Base-by-base conservation (phyloP, 768 basidiomycete genomes). In the Boletus speciosus region DNA sequence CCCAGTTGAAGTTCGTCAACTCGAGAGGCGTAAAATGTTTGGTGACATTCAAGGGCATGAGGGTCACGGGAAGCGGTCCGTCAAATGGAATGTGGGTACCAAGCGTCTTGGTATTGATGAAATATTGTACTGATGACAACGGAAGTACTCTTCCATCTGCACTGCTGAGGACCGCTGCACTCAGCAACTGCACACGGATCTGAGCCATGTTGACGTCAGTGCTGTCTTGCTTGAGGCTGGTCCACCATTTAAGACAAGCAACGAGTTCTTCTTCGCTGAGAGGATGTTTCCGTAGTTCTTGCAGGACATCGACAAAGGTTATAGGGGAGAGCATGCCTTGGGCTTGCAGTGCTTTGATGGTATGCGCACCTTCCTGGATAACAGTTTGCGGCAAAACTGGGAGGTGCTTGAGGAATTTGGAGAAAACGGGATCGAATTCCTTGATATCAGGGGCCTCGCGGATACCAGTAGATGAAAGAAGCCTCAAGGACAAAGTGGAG, bases 191-290 rank as follows among this genome's bases (percentile, higher is more conserved):
- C 3, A 65, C 75, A 58, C 77, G 85, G 56, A 77, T 77, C 19
- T 75, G 73, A 14, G 71, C 56, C 45, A 81, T 70, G n/a, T 76
- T 69, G 14, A 71, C 47, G 14, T 65, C 59, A 36, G 61, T 68
- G 37, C 65, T 66, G 25, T 74, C 73, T 62, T 64, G 72, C 51
- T 70, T 73, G 15, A 81, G 66, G 19, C 61, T 55, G 29, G 79
- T 75, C 90, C 94, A 94, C 96, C 97, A 98, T 53, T 82, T 82
- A 57, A 98, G 73, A 69, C 90, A 93, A 3, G 83, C 84, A n/a
- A 86, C 66, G 71, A 89, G 85, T 64, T 98, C 91, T 6, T 75
- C 72, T 64, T 90, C 81, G 5, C 69, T 66, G 25, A 99, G 76
- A 5, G 93, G 86, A 15, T 89, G 76, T 6, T 77, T 69, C 12